Base-by-base conservation (phyloP, 306 rosid genomes). In the Luffa acutangula region DNA sequence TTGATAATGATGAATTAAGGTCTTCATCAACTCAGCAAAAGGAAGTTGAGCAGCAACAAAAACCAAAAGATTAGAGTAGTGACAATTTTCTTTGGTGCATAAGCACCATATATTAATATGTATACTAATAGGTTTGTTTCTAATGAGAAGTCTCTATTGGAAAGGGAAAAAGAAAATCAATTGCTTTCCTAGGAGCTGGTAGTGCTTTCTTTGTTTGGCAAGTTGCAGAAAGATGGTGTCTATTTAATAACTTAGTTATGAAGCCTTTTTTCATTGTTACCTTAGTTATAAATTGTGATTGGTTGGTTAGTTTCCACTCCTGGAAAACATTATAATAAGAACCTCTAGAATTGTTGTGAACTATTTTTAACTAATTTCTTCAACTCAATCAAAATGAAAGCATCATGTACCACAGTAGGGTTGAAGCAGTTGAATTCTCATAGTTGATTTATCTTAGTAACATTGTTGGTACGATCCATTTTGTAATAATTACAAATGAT, bases 1-100 rank as follows among this genome's bases (percentile, higher is more conserved):
- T 82, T 80, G 91, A 90, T 85, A 83, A 83, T 75, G 80, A 82
- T 41, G 90, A 82, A 63, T 79, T 87, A 53, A 80, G 56, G 66
- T 65, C 91, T 75, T 81, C 87, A 81, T 80, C 87, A 82, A 79
- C 84, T 39, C 80, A 83, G 66, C 46, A 45, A 36, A 89, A 85
- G 85, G 85, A 75, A 87, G 72, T 73, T 14, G 82, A 81, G 82
- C 81, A 84, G 31, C 85, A 79, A 79, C 80, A 81, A 34, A 89
- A 89, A 48, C 82, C 88, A 39, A 84, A 79, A 79, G 78, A 75
- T 75, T 90, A 80, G 82, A 83, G 42, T 21, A 57, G 51, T 34
- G 33, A 18, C 9, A 36, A 36, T 14, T 18, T 1, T 54, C 60
- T 76, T 46, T 75, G 15, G 42, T 21, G 18, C 20, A 59, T 54